Evolutionary conservation across 192 early-diverging fungal genomes (phyloP).

Genomic region (Entomortierella beljakovae): DNA sequence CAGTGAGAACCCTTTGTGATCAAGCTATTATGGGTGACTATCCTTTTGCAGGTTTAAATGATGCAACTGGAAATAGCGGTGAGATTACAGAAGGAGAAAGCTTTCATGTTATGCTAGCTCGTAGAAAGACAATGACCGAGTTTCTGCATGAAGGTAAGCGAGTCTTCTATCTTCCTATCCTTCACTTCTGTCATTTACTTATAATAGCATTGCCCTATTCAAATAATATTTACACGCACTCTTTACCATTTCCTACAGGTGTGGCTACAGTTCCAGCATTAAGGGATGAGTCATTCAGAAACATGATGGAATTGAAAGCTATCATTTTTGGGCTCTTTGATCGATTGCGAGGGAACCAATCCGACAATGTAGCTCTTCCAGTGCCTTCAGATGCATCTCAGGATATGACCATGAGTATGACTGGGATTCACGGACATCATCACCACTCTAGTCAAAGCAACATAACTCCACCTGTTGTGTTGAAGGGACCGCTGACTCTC

Average conservation of each 20-base stretch:
- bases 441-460: slow-evolving; percentile 60
- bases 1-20: slow-evolving; percentile 60
- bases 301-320: slow-evolving; percentile 47
- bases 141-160: slow-evolving; percentile 58
- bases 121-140: slow-evolving; percentile 56
- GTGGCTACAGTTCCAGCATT: slow-evolving; percentile 41
- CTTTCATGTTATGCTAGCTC: slow-evolving; percentile 57
- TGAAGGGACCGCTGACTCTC: slow-evolving; percentile 39
- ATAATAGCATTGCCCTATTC: too few species aligned
- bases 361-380: slow-evolving; percentile 34
- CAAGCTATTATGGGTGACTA: slow-evolving; percentile 65
- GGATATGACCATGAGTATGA: slow-evolving; percentile 44
- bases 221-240: not conserved
- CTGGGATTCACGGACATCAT: slow-evolving; percentile 48
- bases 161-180: too few species aligned
- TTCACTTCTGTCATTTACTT: too few species aligned
- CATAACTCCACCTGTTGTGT: slow-evolving; percentile 53
- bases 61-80: slow-evolving; percentile 57
- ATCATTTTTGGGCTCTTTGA: slow-evolving; percentile 50
- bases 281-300: slow-evolving; percentile 44
- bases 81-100: slow-evolving; percentile 63
- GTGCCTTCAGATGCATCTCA: slow-evolving; percentile 44
- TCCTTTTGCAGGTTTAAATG: slow-evolving; percentile 62
- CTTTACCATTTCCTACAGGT: slow-evolving; percentile 23
- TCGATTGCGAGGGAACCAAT: slow-evolving; percentile 30